Evolutionary conservation across 176 grass and related monocot species (phyloP), one percentile per base, ranked within the genome.

Genomic region (Neostapfia colusana): DNA sequence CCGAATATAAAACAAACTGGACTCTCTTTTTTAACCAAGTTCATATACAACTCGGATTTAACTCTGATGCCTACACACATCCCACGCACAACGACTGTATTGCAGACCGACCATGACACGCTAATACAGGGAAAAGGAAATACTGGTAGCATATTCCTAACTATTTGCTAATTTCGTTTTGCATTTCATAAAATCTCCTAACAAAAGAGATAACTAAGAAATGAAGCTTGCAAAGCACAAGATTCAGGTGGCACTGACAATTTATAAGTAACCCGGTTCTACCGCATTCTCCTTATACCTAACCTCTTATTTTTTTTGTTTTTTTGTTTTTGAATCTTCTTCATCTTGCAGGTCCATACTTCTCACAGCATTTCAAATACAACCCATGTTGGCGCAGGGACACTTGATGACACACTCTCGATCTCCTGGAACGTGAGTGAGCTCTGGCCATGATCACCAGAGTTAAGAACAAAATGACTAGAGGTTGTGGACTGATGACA

Each of bases 111-210:
- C n/a, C n/a, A n/a, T n/a, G n/a, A n/a, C n/a, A n/a, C n/a, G n/a
- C n/a, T 64, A 35, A 14, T 17, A 15, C 36, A 65, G 74, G 23
- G n/a, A 57, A 55, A 39, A 71, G 25, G 17, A 40, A 31, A 70
- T 17, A 6, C 39, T 69, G 42, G 28, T 31, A 50, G n/a, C 23
- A 76, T 69, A 77, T 70, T 69, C 14, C 61, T 69, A 43, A 45
- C 36, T 16, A 54, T 12, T 46, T 11, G 39, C 38, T 58, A 66
- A 77, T 54, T 10, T 16, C 16, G 61, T 39, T 18, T 50, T 23
- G 13, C 23, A 51, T 70, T 67, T 46, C 49, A 57, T 27, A 28
- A 80, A 53, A 3, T 62, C n/a, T 8, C 8, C 0, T 10, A 0
- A 11, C 27, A 2, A 40, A 55, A 23, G 20, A 39, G 26, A 70